These are phyloP conservation scores for Rhodotorula sp. DNA, from an alignment of 1,284 basidiomycete species.

Conservation along the genomic window DNA sequence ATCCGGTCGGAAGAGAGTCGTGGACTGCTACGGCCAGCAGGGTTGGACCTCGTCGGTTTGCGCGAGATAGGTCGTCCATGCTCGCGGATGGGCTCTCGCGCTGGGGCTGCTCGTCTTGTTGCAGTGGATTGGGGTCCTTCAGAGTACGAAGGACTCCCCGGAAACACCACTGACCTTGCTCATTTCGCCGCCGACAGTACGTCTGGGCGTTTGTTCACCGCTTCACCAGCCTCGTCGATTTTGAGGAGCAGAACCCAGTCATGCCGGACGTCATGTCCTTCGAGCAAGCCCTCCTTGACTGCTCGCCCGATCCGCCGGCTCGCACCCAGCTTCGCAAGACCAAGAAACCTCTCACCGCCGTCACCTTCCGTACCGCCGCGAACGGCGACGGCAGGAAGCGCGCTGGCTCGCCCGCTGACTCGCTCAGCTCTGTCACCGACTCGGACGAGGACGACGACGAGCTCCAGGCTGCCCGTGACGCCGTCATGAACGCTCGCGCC, in stretches of 20 bases:
- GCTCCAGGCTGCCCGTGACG: background rate
- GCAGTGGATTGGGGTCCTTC: too few species aligned
- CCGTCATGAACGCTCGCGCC: background rate
- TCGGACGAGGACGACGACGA: constrained; percentile 4
- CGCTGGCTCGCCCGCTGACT: background rate
- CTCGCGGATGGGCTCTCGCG: too few species aligned
- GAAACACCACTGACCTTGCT: background rate
- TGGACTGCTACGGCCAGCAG: too few species aligned
- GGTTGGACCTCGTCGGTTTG: too few species aligned
- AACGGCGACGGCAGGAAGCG: constrained; percentile 3
- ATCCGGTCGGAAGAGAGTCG: too few species aligned
- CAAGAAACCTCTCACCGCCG: background rate
- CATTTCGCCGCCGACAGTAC: constrained; percentile 21
- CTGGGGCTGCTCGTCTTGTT: too few species aligned
- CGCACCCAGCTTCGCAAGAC: background rate
- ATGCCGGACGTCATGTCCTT: constrained; percentile 24
- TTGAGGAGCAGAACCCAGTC: background rate
- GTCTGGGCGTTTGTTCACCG: constrained; percentile 34
- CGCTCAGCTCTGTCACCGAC: constrained; percentile 9
- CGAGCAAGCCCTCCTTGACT: constrained; percentile 33
- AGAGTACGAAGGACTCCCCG: background rate
- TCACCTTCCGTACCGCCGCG: background rate
- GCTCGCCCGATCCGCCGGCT: constrained; percentile 12
- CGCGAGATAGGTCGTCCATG: too few species aligned
- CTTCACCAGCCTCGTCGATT: constrained; percentile 32